phyloP scores from a whole-genome alignment of 2,329 filamentous ascomycete genomes.

The Epichloe brachyelytri region DNA sequence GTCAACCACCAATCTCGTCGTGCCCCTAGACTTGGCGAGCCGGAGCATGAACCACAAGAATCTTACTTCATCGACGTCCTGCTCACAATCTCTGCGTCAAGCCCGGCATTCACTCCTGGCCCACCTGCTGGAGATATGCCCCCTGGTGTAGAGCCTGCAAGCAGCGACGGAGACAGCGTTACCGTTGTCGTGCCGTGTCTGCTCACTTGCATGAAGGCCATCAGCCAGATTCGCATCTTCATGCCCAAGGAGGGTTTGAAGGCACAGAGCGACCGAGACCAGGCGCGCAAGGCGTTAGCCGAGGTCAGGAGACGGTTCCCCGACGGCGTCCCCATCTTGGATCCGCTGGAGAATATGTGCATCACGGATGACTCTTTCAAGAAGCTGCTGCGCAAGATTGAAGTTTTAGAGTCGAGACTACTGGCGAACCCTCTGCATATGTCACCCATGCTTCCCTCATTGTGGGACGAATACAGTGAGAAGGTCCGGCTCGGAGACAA shows the following conservation, averaged over 20 bases:
- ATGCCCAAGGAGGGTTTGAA: slow-evolving; percentile 62
- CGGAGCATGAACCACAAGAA: slow-evolving; percentile 61
- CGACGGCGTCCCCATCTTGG: slow-evolving; percentile 77
- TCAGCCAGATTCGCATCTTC: slow-evolving; percentile 75
- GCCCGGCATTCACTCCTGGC: slow-evolving; percentile 30
- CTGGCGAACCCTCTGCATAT: slow-evolving; percentile 85
- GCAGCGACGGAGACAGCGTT: slow-evolving; percentile 17
- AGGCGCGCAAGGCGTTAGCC: slow-evolving; percentile 55
- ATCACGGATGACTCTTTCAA: slow-evolving; percentile 91
- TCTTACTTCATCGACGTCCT: slow-evolving; percentile 74
- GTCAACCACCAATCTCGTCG: slow-evolving; percentile 59
- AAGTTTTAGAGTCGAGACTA: slow-evolving; percentile 84
- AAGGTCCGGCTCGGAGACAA: slow-evolving; percentile 66
- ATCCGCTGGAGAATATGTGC: slow-evolving; percentile 92
- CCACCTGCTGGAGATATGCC: slow-evolving; percentile 34
- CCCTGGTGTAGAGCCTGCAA: slow-evolving; percentile 40
- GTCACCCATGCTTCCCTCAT: slow-evolving; percentile 66
- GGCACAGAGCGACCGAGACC: slow-evolving; percentile 48
- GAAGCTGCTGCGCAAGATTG: slow-evolving; percentile 86
- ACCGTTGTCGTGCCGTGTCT: slow-evolving; percentile 57
- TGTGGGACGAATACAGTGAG: slow-evolving; percentile 76
- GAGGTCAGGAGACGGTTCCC: slow-evolving; percentile 83
- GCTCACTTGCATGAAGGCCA: slow-evolving; percentile 70
- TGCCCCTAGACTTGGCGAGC: slow-evolving; percentile 50
- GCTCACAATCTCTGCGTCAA: slow-evolving; percentile 43